Base-by-base conservation (phyloP, 2,329 filamentous ascomycete species). In the Chalaropsis ovoidea region DNA sequence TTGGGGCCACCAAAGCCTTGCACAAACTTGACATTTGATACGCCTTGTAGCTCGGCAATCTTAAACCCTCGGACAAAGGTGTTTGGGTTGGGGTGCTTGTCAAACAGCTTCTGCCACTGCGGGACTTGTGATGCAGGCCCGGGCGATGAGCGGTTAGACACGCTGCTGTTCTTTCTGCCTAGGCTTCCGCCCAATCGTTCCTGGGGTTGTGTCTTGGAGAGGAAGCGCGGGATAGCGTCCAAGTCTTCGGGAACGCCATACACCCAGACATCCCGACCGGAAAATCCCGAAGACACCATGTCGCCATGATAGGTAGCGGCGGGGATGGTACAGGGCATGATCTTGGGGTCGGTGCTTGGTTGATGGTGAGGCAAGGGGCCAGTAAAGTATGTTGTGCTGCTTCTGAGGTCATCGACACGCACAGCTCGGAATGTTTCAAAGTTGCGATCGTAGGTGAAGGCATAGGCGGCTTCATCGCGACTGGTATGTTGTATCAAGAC, bases 401-500 rank as follows among this genome's bases (percentile, higher is more conserved):
- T 89, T 61, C 86, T 81, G 17, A 89, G 76, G 70, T 91, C 87
- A 71, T 89, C 88, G 63, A 89, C 84, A 52, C 87, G 82, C 31
- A 92, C 87, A 24, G 88, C 86, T 67, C 88, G 83, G 73, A 93
- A 93, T 0, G 86, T 89, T 73, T 89, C 87, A 66, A 90, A 86
- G 68, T 85, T 85, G 68, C 84, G 79, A 71, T 93, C 88, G 70
- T 90, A 93, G 1, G 88, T 86, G 70, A 93, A 87, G 0, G 88
- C 82, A 87, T 88, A 93, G 68, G 79, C 82, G 31, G 87, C 84
- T 73, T 90, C 88, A 65, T 85, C 82, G 47, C 82, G 76, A 62
- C 76, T 78, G 3, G 81, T 81, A 68, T 84, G 79, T 69, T 84
- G 82, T 17, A 93, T 77, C 58, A 93, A 74, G 0, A 88, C 85